Evolutionary conservation across 1,284 basidiomycete species (phyloP).

Genomic region (Apiotrichum brassicae): DNA sequence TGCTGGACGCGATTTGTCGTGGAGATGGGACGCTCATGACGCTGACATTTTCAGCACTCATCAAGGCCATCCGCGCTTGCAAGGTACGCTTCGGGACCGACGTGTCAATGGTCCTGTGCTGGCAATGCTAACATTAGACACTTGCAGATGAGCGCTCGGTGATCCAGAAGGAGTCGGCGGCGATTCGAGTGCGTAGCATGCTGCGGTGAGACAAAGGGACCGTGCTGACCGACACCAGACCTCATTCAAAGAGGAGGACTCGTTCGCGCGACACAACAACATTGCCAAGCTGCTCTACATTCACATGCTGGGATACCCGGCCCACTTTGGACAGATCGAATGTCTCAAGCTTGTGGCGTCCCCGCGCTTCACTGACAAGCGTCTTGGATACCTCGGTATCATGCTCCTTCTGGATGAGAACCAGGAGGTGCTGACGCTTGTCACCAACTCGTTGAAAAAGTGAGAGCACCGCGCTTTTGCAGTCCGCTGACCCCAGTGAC

Average conservation of each 20-base stretch:
- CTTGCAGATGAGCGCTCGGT: constrained; percentile 95
- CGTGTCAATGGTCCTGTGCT: no score
- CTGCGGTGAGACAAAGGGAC: no score
- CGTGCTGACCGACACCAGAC: constrained; percentile 50
- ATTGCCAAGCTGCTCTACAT: constrained; percentile 98
- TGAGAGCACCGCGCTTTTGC: constrained; percentile 48
- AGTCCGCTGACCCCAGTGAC: constrained; percentile 57
- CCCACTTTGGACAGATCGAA: constrained; percentile 99
- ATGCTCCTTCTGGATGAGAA: constrained; percentile 98
- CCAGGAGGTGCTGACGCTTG: constrained; percentile 93
- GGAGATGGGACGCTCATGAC: not conserved
- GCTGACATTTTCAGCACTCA: constrained; percentile 59
- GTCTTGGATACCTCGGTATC: constrained; percentile 93
- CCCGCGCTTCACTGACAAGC: constrained; percentile 93
- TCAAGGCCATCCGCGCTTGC: constrained; percentile 89
- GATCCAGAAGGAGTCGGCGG: constrained; percentile 97
- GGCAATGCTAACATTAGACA: constrained; percentile 57
- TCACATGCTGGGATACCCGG: constrained; percentile 98
- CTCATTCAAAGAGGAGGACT: constrained; percentile 95
- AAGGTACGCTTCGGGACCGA: constrained; percentile 55
- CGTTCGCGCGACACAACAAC: constrained; percentile 88
- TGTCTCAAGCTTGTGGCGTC: constrained; percentile 99
- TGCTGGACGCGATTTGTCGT: not conserved
- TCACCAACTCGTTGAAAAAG: constrained; percentile 99
- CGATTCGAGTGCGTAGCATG: constrained; percentile 59